Percentiles rank a stretch among this genome's conserved stretches.
Conservation (phyloP, 169 alveolate genomes). For the Theileria parva region DNA sequence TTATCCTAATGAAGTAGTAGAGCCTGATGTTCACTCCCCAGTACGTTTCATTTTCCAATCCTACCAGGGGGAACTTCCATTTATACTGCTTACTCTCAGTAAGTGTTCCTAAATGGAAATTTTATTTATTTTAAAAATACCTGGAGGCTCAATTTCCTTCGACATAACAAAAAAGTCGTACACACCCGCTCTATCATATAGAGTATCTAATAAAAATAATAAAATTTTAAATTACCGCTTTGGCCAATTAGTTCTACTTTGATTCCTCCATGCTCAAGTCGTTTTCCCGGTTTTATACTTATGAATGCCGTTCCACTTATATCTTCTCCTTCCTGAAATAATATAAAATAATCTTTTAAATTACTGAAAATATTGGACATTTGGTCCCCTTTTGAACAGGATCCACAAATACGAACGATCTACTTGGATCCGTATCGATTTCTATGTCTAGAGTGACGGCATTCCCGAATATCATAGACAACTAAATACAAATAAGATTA, state of each 20-base stretch:
- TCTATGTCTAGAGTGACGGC: slow-evolving; percentile 74
- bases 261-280: slow-evolving; percentile 97
- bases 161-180: slow-evolving; percentile 94
- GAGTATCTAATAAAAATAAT: slow-evolving; percentile 75
- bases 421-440: slow-evolving; percentile 69
- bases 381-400: slow-evolving; percentile 78
- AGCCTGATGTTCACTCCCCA: slow-evolving; percentile 93
- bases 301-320: slow-evolving; percentile 89
- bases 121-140: slow-evolving; percentile 67
- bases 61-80: slow-evolving; percentile 93
- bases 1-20: slow-evolving; percentile 89
- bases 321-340: slow-evolving; percentile 84
- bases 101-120: slow-evolving; percentile 43
- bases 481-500: slow-evolving; percentile 37
- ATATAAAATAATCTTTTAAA: neutral
- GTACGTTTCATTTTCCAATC: slow-evolving; percentile 96
- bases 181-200: slow-evolving; percentile 86
- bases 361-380: slow-evolving; percentile 80
- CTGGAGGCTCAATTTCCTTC: slow-evolving; percentile 97
- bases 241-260: slow-evolving; percentile 96
- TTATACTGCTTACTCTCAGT: slow-evolving; percentile 87
- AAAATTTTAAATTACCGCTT: slow-evolving; percentile 79
- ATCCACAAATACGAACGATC: slow-evolving; percentile 69
- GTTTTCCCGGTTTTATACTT: slow-evolving; percentile 89
- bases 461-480: slow-evolving; percentile 77